Evolutionary conservation across 371 early-diverging fungal genomes (phyloP).

Genomic region (Actinomortierella wolfii): DNA sequence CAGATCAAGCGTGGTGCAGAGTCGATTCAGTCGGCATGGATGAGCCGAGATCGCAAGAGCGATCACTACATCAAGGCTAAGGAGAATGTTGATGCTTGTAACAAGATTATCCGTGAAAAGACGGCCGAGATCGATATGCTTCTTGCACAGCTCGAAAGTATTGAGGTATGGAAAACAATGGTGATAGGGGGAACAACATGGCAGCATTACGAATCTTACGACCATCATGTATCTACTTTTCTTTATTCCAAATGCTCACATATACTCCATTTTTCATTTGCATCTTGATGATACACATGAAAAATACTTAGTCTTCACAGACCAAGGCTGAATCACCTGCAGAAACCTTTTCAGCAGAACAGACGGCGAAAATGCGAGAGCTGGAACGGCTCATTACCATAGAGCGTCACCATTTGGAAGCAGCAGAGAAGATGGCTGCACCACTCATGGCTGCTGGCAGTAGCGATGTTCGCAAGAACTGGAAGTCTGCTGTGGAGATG

Average conservation of each 20-base stretch:
- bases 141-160: constrained; percentile 1
- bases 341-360: constrained; percentile 28
- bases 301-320: neutral
- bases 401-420: constrained; percentile 41
- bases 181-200: too few relatives aligned
- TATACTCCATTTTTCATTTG: neutral
- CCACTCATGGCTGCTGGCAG: constrained; percentile 34
- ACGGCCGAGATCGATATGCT: constrained; percentile 25
- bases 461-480: constrained; percentile 29
- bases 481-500: constrained; percentile 44
- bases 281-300: constrained; percentile 1
- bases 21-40: constrained; percentile 44
- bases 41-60: constrained; percentile 30
- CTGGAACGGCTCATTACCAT: constrained; percentile 35
- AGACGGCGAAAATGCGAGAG: constrained; percentile 25
- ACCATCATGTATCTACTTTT: too few relatives aligned
- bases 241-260: too few relatives aligned
- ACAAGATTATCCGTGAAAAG: constrained; percentile 42
- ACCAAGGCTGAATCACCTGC: constrained; percentile 13
- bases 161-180: constrained; percentile 20
- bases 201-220: too few relatives aligned
- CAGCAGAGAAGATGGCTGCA: constrained; percentile 46
- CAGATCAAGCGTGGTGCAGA: constrained; percentile 47
- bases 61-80: constrained; percentile 40
- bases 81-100: constrained; percentile 37